Conservation (phyloP, 129 eudicot species). For the carrot (Daucus carota) region DNA sequence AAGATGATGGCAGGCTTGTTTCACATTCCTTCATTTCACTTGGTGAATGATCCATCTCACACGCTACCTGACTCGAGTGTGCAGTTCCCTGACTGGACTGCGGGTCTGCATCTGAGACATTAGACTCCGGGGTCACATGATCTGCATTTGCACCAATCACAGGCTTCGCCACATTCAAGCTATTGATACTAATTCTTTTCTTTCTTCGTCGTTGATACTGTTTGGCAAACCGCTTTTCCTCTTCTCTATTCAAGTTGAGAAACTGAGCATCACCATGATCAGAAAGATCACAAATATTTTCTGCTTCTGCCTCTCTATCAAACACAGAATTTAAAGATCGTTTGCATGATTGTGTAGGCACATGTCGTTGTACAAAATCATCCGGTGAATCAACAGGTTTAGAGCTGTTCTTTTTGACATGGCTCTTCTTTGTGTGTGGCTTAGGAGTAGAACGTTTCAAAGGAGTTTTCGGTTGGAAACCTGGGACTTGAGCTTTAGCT, state of each 20-base stretch:
- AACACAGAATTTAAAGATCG: background rate
- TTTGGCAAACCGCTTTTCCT: background rate
- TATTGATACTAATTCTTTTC: background rate
- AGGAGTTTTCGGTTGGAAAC: background rate
- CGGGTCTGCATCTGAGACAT: background rate
- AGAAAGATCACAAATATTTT: background rate
- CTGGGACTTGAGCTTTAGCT: slow-evolving; percentile 4
- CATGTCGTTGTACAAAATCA: background rate
- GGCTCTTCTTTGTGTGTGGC: background rate
- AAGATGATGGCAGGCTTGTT: background rate
- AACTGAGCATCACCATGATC: background rate
- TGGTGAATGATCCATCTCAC: background rate
- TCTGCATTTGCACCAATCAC: background rate
- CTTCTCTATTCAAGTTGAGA: background rate
- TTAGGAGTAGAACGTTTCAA: background rate
- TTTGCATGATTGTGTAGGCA: background rate
- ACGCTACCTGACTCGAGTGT: background rate
- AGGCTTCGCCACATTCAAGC: background rate
- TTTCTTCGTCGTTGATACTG: slow-evolving; percentile 2
- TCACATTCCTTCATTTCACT: background rate
- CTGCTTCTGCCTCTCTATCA: background rate
- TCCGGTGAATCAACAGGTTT: background rate
- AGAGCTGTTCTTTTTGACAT: background rate
- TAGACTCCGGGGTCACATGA: background rate
- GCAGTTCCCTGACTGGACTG: background rate